phyloP scores from a whole-genome alignment of 2,329 filamentous ascomycete species.

The Exophiala phaeomuriformis region DNA sequence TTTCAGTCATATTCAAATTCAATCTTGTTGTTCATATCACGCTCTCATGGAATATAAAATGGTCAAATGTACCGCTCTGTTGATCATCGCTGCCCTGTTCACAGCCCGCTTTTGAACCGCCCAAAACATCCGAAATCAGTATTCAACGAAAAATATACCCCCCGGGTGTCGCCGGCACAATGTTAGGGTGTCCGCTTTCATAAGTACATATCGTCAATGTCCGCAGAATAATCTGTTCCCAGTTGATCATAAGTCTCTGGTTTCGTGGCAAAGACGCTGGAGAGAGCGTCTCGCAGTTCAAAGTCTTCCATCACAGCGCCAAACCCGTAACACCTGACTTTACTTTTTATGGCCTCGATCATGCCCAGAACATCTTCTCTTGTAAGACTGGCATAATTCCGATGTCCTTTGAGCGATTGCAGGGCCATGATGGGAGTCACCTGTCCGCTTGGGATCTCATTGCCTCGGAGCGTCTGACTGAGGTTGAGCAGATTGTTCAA shows the following conservation, averaged over 20 bases:
- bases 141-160: background rate
- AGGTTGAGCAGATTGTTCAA: constrained; percentile 76
- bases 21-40: no score
- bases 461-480: constrained; percentile 71
- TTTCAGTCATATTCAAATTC: no score
- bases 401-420: constrained; percentile 69
- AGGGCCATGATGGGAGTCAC: constrained; percentile 96
- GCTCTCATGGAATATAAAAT: no score
- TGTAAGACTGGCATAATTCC: constrained; percentile 59
- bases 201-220: constrained; percentile 27
- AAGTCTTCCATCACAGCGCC: constrained; percentile 65
- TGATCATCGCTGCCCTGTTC: no score
- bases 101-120: no score
- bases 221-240: constrained; percentile 18
- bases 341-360: constrained; percentile 65
- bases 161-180: background rate
- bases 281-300: constrained; percentile 62
- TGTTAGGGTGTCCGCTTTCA: constrained; percentile 1
- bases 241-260: constrained; percentile 26
- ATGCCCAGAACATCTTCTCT: constrained; percentile 63
- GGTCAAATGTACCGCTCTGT: no score
- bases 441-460: constrained; percentile 48
- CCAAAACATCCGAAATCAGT: background rate
- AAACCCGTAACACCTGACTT: constrained; percentile 86
- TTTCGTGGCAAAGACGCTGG: constrained; percentile 59